These are phyloP conservation scores for Haplosporangium sp. DNA, from an alignment of 371 early-diverging fungal species.

Conservation along the genomic window DNA sequence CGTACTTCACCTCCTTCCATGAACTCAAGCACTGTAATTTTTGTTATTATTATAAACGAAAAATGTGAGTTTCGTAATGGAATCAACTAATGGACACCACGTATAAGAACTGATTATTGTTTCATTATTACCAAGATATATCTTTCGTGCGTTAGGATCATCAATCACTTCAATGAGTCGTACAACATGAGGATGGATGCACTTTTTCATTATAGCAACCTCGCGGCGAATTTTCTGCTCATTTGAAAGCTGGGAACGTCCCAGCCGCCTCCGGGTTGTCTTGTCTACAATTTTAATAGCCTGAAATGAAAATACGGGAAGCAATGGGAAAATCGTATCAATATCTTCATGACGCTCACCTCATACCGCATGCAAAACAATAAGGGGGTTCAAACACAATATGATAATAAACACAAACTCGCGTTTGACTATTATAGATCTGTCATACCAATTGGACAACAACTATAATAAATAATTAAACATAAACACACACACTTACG, in stretches of 20 bases:
- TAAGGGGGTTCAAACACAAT: conserved; percentile 15
- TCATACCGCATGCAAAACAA: conserved; percentile 9
- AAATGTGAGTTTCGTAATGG: neutral
- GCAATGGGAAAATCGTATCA: conserved; percentile 5
- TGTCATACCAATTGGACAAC: conserved; percentile 10
- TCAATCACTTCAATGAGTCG: conserved; percentile 93
- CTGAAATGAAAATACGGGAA: conserved; percentile 53
- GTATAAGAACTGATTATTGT: neutral
- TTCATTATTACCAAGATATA: conserved; percentile 79
- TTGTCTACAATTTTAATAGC: conserved; percentile 91
- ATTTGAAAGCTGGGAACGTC: conserved; percentile 69
- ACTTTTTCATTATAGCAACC: conserved; percentile 95
- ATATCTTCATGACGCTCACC: neutral
- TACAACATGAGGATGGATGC: conserved; percentile 93
- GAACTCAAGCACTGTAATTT: conserved; percentile 81
- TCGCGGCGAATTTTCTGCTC: conserved; percentile 93
- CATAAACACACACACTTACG: conserved; percentile 60
- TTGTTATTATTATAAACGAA: too few relatives aligned
- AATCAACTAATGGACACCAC: conserved; percentile 3
- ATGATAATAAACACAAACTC: conserved; percentile 2
- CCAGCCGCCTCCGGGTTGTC: conserved; percentile 74
- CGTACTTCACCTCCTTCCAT: conserved; percentile 92
- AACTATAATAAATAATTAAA: neutral
- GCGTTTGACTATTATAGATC: neutral
- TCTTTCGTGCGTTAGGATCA: conserved; percentile 88